A percentile compares a stretch with the other conserved stretches of the same genome.
Evolutionary conservation across 1,139 yeast species (phyloP).

Genomic region (Hemisphaericaspora xylofermentans): DNA sequence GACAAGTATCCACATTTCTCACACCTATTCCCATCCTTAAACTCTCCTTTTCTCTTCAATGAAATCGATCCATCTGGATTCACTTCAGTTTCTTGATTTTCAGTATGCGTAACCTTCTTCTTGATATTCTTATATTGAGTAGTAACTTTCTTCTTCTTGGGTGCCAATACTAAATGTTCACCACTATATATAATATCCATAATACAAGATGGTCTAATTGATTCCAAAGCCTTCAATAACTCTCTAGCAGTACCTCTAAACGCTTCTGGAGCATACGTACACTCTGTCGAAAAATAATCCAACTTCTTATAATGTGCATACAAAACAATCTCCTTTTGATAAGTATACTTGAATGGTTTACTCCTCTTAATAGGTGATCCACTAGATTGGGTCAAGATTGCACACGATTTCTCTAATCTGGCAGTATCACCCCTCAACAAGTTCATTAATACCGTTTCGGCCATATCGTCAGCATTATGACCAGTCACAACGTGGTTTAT

Average conservation of each 20-base stretch:
- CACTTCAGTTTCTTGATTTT: conserved; percentile 45
- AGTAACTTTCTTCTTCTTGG: conserved; percentile 44
- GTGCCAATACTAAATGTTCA: conserved; percentile 72
- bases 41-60: conserved; percentile 26
- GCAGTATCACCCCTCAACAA: conserved; percentile 94
- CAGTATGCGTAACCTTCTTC: conserved; percentile 14
- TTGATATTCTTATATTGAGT: conserved; percentile 31
- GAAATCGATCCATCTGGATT: conserved; percentile 62
- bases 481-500: conserved; percentile 95
- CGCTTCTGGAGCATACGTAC: conserved; percentile 98
- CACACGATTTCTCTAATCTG: conserved; percentile 85
- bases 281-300: conserved; percentile 95
- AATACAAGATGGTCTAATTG: conserved; percentile 89
- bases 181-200: conserved; percentile 94
- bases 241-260: conserved; percentile 97
- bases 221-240: conserved; percentile 82
- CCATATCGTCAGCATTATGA: conserved; percentile 99
- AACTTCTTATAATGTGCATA: conserved; percentile 95
- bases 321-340: conserved; percentile 94
- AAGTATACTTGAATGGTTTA: conserved; percentile 93
- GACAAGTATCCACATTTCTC: conserved; percentile 91
- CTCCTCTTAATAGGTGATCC: conserved; percentile 87
- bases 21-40: conserved; percentile 70
- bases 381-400: conserved; percentile 75
- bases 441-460: conserved; percentile 96